Evolutionary conservation across 1,139 yeast species (phyloP), one percentile per base, ranked within the genome.

Genomic region (Saccharomyces hybrid): DNA sequence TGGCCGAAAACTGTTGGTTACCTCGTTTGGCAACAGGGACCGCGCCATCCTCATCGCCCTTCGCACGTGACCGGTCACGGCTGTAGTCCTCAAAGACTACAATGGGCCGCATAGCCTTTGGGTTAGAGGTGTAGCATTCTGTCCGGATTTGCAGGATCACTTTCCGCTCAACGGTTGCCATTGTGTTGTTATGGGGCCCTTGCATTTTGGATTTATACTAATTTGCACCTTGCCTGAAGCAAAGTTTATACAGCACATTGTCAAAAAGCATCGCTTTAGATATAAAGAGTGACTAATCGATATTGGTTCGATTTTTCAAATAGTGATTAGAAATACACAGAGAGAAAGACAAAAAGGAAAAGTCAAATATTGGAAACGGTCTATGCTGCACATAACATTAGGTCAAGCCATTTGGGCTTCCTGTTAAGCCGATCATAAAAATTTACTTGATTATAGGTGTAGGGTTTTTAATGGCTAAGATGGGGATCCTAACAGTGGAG

Each of bases 351-450:
- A 4, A 8, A 16, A 38, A 38, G 8, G n/a, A n/a, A 24, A 24
- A 24, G 7, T 11, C 44, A 38, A 11, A 16, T 1, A 4, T 19
- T 11, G n/a, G 26, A 24, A 4, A 24, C 26, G 19, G 9, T 19
- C 11, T 4, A 38, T 38, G 41, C 19, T 34, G 44, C 44, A 38
- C 44, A 59, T 66, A 51, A 59, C 81, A 1, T 67, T 89, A 48
- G 95, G 96, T 12, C 75, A 79, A 53, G 82, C 88, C 48, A 84
- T 91, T 9, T 91, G 87, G 74, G 78, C 90, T 9, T 81, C 97
- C 0, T n/a, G 91, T 88, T 51, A 90, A 89, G 73, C 98, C 98
- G 21, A 86, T 91, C 59, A 81, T 90, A 73, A 91, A 91, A 73
- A 89, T 91, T 63, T 89, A 90, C 67, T 71, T 88, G 67, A 86